phyloP scores from a whole-genome alignment of 352 stramenopile genomes.

The Phytophthora vignae region DNA sequence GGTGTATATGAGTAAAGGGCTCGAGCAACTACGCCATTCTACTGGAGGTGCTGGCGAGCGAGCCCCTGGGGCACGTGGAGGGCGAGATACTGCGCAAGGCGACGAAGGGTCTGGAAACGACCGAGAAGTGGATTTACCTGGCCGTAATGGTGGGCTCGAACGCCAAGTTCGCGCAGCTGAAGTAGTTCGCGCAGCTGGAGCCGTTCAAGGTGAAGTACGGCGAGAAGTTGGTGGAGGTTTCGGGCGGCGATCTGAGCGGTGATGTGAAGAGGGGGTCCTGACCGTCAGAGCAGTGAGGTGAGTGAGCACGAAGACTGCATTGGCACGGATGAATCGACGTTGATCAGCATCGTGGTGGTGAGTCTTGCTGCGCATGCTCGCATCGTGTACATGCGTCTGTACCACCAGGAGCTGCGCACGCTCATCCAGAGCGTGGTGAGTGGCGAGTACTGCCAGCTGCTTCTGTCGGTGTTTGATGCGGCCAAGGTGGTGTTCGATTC shows the following conservation, averaged over 20 bases:
- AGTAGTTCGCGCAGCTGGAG: conserved; percentile 78
- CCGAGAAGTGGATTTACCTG: conserved; percentile 65
- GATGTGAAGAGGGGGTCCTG: conserved; percentile 70
- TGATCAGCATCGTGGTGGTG: conserved; percentile 53
- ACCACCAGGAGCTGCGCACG: conserved; percentile 40
- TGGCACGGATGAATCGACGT: conserved; percentile 61
- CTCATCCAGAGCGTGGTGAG: conserved; percentile 14
- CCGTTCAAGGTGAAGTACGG: conserved; percentile 40
- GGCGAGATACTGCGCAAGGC: conserved; percentile 57
- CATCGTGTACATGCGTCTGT: conserved; percentile 54
- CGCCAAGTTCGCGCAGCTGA: conserved; percentile 62
- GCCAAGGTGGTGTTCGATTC: conserved; percentile 6
- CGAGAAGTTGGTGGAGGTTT: conserved; percentile 51
- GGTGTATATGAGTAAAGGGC: conserved; percentile 55
- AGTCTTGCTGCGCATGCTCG: conserved; percentile 38
- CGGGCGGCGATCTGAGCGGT: conserved; percentile 58
- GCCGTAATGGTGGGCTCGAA: conserved; percentile 62
- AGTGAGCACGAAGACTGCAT: conserved; percentile 51
- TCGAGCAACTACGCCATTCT: conserved; percentile 63
- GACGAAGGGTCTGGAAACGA: conserved; percentile 43
- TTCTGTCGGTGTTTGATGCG: conserved; percentile 9
- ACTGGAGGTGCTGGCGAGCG: conserved; percentile 47
- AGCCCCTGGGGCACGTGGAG: conserved; percentile 62
- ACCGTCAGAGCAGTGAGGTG: conserved; percentile 39
- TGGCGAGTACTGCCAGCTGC: conserved; percentile 16